Evolutionary conservation across 2,329 filamentous ascomycete species (phyloP), one percentile per base, ranked within the genome.

Genomic region (Penicillium sp.): DNA sequence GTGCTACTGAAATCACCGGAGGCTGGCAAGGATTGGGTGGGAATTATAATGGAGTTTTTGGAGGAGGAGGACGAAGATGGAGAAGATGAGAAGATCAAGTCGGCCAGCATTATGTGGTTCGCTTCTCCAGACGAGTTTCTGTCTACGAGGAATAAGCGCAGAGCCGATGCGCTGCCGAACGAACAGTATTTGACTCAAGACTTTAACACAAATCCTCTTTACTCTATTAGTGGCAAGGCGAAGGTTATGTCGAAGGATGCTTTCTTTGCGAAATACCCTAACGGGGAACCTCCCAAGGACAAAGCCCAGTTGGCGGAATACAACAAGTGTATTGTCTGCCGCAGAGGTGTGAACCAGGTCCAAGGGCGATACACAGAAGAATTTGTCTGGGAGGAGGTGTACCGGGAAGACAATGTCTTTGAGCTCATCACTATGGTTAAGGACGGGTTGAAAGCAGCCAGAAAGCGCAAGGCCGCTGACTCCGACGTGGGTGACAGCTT

Each of bases 51-150:
- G 67, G 87, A 90, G 44, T 96, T 99, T 64, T 72, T 87, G 39
- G 87, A 93, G 46, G 85, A 87, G 31, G 87, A 89, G 46, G 83
- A 90, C 21, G 87, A 89, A 13, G 87, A 86, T 3, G 84, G 89
- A 44, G 73, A 79, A 31, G 68, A 65, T 19, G 65, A 69, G 45
- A 45, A 69, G 27, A 52, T 76, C 62, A 97, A 91, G 80, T 87
- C 88, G 26, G 93, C 90, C 54, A 90, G 89, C 61, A 95, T 99
- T 70, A 88, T 97, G 83, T 99, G 95, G 95, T 97, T 99, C 71
- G 77, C 76, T 22, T 92, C 90, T 0, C 91, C 90, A 0, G 90
- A 96, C 67, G 90, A 89, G 68, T 93, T 98, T 76, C 91, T 97
- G 59, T 85, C 88, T 27, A 95, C 90, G 67, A 89, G 88, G 70